Percentiles rank a stretch among this genome's conserved stretches.
Conservation (phyloP, 176 grass and related monocot species). For the Lolium perenne region DNA sequence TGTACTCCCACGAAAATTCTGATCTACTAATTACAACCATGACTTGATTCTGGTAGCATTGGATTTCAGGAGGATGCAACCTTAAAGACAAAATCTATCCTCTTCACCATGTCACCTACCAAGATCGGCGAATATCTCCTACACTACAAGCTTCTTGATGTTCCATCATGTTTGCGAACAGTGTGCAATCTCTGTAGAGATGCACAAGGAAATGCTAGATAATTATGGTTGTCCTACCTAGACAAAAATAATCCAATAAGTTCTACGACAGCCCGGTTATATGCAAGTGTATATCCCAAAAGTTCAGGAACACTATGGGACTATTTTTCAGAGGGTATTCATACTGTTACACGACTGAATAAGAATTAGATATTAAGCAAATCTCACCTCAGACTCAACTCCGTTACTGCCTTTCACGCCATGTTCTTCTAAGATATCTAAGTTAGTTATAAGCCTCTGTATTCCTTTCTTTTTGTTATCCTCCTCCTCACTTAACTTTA, state of each 20-base stretch:
- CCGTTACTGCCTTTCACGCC: neutral
- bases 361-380: neutral
- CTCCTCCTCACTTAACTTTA: neutral
- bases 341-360: neutral
- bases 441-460: neutral
- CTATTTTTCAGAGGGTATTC: neutral
- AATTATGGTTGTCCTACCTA: neutral
- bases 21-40: neutral
- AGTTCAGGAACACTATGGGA: neutral
- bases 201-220: neutral
- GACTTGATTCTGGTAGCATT: neutral
- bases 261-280: neutral
- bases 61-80: neutral
- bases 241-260: neutral
- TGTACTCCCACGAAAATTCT: neutral
- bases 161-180: neutral
- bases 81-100: neutral
- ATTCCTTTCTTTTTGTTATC: neutral
- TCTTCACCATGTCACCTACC: neutral
- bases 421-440: neutral
- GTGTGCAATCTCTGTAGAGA: no score
- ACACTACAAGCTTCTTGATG: neutral
- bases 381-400: slow-evolving; percentile 7
- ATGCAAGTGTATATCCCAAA: neutral
- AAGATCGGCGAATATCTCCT: neutral